Evolutionary conservation across 805 yeast genomes (phyloP).

Genomic region (Metschnikowia chrysomelidarum): DNA sequence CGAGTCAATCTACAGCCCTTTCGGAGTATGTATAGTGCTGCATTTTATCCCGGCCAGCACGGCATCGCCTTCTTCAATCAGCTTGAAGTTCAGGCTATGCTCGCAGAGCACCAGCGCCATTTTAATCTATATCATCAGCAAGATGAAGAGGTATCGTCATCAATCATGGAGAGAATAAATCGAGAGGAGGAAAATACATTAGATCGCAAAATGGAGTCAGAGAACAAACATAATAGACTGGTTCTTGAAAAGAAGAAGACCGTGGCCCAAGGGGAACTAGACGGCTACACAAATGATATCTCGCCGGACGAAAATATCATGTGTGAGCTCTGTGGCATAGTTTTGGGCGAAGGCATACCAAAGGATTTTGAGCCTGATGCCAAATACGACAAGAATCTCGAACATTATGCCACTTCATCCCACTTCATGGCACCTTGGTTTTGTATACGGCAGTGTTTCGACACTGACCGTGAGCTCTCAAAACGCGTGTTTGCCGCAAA

Average conservation of each 20-base stretch:
- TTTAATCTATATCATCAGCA: conserved; percentile 4
- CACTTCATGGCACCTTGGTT: conserved; percentile 66
- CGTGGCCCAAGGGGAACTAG: conserved; percentile 21
- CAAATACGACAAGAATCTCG: conserved; percentile 27
- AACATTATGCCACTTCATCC: conserved; percentile 23
- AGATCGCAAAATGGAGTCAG: conserved; percentile 32
- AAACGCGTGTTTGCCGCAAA: conserved; percentile 58
- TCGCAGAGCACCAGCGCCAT: conserved; percentile 10
- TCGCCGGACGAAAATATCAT: conserved; percentile 19
- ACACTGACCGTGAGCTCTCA: conserved; percentile 58
- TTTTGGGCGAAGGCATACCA: conserved; percentile 73
- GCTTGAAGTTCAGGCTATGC: conserved; percentile 8
- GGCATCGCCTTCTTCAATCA: not conserved
- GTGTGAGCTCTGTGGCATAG: conserved; percentile 69
- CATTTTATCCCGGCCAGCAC: not conserved
- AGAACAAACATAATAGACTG: conserved; percentile 30
- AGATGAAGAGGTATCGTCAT: conserved; percentile 17
- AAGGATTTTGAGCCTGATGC: conserved; percentile 41
- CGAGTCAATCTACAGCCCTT: conserved; percentile 9
- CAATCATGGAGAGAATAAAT: conserved; percentile 40
- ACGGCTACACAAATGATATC: conserved; percentile 34
- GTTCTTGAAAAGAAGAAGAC: conserved; percentile 29
- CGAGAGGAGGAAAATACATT: conserved; percentile 38
- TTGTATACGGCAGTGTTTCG: conserved; percentile 47
- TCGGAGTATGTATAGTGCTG: conserved; percentile 1